These are phyloP conservation scores for Penicillium macrosclerotiorum DNA, from an alignment of 495 filamentous ascomycete genomes.

Conservation along the genomic window DNA sequence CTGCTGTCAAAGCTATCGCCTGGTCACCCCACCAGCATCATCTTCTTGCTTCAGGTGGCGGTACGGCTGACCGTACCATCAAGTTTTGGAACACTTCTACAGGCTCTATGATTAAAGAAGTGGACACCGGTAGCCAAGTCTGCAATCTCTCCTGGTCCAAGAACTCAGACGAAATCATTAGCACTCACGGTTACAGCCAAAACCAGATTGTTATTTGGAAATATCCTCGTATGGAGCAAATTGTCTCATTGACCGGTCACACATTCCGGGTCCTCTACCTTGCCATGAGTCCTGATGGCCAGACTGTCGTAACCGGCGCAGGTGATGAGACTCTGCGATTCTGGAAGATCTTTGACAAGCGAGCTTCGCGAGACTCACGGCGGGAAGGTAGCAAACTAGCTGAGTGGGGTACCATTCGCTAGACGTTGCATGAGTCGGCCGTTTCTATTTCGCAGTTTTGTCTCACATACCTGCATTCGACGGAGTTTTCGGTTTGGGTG, in stretches of 20 bases:
- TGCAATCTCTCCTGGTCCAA: constrained; percentile 96
- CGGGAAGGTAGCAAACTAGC: constrained; percentile 56
- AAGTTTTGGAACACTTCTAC: constrained; percentile 96
- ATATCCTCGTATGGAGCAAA: constrained; percentile 95
- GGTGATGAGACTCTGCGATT: constrained; percentile 95
- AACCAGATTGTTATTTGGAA: constrained; percentile 99
- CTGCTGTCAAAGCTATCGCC: constrained; percentile 97
- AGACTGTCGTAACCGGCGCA: constrained; percentile 90
- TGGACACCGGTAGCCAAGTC: constrained; percentile 95
- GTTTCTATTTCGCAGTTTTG: constrained; percentile 12
- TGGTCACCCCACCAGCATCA: constrained; percentile 97
- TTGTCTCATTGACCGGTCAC: constrained; percentile 90
- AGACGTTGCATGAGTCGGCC: constrained; percentile 20
- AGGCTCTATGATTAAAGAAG: constrained; percentile 72
- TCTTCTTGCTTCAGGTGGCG: constrained; percentile 91
- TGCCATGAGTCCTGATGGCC: constrained; percentile 94
- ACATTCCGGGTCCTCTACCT: constrained; percentile 95
- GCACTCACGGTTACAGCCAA: constrained; percentile 95
- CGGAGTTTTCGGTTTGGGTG: constrained; percentile 35
- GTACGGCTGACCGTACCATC: constrained; percentile 91
- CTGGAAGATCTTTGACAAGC: constrained; percentile 89
- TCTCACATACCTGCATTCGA: constrained; percentile 35
- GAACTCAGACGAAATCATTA: constrained; percentile 95
- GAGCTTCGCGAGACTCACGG: constrained; percentile 51
- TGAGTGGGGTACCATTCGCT: constrained; percentile 73